Conservation (phyloP, 805 yeast genomes). For the Wickerhamomyces sydowiorum region DNA sequence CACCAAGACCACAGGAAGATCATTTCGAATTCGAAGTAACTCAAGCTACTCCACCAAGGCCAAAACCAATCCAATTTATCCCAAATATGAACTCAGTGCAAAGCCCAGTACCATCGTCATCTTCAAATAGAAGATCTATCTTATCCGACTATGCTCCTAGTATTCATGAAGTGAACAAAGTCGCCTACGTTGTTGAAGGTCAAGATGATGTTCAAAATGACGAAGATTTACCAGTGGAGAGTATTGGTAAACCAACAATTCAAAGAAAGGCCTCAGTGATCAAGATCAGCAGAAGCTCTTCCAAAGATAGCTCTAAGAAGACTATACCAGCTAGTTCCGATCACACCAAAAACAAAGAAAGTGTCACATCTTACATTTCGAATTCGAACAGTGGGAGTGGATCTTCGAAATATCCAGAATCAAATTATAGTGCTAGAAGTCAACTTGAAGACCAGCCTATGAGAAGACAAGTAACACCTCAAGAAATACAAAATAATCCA, state of each 20-base stretch:
- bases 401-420: conserved; percentile 8
- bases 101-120: neutral
- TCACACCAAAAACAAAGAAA: neutral
- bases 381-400: conserved; percentile 4
- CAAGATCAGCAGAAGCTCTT: conserved; percentile 9
- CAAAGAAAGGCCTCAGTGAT: conserved; percentile 14
- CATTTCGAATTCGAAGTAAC: conserved; percentile 1
- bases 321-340: neutral
- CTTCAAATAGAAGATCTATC: conserved; percentile 14
- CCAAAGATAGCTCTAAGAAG: neutral
- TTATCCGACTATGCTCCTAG: conserved; percentile 22
- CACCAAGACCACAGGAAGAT: neutral
- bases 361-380: conserved; percentile 1
- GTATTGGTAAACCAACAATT: neutral
- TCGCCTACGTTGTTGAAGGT: conserved; percentile 8
- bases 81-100: neutral
- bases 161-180: conserved; percentile 20
- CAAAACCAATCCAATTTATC: neutral
- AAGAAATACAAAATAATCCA: neutral
- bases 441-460: no score
- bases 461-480: no score
- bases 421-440: conserved; percentile 6
- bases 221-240: neutral
- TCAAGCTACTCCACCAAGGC: neutral
- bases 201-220: neutral